Base-by-base conservation (phyloP, 805 yeast genomes). In the Candida dendrica region DNA sequence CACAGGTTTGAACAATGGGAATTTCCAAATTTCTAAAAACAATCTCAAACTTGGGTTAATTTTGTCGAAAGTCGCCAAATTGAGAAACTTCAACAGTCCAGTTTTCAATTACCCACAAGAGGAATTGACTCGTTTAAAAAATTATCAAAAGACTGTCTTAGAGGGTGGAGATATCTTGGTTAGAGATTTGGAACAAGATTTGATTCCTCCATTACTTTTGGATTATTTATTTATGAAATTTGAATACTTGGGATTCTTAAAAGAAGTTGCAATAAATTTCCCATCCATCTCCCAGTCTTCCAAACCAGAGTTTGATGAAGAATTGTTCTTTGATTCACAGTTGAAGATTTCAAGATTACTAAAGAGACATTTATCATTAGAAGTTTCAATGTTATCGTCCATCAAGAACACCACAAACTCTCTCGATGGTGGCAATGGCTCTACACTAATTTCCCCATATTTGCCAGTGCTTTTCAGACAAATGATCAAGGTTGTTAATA, bases 261-360 rank as follows among this genome's bases (percentile, higher is more conserved):
- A 47, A 16, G 75, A 71, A 42, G 53, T 71, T 14, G 40, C 43
- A 3, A 39, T 37, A 6, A n/a, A 10, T 22, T n/a, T 35, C 18
- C 15, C 24, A 22, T 20, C 20, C 32, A 39, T 39, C 13, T 33
- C 45, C 10, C 11, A 11, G 3, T 39, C 49, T 10, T 39, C 29
- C 6, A 36, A 42, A 13, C 36, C 37, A 20, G 32, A 39, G 24
- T 37, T 49, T 42, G 54, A 64, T 37, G 68, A 64, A 31, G 62
- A 53, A 24, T 36, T 59, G 10, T 42, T 57, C 14, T 42, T 43
- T 27, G 76, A 72, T 46, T 57, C 60, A 42, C 70, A 68, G 38
- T 47, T 68, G 35, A 69, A 69, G 44, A 50, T 70, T 15, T 55
- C 63, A 16, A 51, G 75, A 38, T 43, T 71, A 9, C 50, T 66